These are phyloP conservation scores for Globisporangium carolinianum DNA, from an alignment of 352 stramenopile species.

Conservation along the genomic window DNA sequence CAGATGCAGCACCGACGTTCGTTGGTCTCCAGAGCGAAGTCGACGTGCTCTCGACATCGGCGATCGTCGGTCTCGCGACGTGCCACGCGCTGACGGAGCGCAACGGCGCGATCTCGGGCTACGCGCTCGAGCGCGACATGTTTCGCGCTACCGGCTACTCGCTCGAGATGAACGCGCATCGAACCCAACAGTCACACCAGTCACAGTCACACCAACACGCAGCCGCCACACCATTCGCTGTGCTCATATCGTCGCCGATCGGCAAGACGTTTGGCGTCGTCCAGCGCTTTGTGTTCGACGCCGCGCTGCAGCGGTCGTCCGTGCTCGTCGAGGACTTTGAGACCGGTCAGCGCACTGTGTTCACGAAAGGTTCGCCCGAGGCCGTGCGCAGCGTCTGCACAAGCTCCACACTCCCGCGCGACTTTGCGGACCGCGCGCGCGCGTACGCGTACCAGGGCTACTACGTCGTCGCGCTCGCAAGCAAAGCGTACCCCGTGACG, in stretches of 20 bases:
- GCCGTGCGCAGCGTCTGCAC: slow-evolving; percentile 59
- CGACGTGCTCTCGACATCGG: slow-evolving; percentile 52
- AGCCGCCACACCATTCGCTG: slow-evolving; percentile 46
- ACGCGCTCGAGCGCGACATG: slow-evolving; percentile 69
- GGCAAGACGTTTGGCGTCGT: slow-evolving; percentile 63
- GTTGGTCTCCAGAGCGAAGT: slow-evolving; percentile 56
- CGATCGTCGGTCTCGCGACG: slow-evolving; percentile 56
- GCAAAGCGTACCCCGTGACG: slow-evolving; percentile 48
- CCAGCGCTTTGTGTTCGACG: slow-evolving; percentile 70
- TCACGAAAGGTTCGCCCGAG: slow-evolving; percentile 68
- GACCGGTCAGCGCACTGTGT: slow-evolving; percentile 46
- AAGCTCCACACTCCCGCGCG: slow-evolving; percentile 43
- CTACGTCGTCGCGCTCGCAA: slow-evolving; percentile 70
- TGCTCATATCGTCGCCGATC: slow-evolving; percentile 61
- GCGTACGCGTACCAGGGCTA: slow-evolving; percentile 75
- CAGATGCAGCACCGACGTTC: slow-evolving; percentile 16
- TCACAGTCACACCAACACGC: slow-evolving; percentile 19
- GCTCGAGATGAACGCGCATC: slow-evolving; percentile 43
- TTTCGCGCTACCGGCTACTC: slow-evolving; percentile 59
- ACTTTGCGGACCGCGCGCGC: slow-evolving; percentile 57
- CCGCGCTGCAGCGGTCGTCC: slow-evolving; percentile 55
- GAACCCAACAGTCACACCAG: no score
- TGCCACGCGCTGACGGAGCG: slow-evolving; percentile 60
- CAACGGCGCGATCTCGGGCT: slow-evolving; percentile 47
- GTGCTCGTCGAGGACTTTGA: slow-evolving; percentile 70